A percentile compares a stretch with the other conserved stretches of the same genome.
phyloP scores from a whole-genome alignment of 1,139 yeast species.

The Maudiozyma humilis region DNA sequence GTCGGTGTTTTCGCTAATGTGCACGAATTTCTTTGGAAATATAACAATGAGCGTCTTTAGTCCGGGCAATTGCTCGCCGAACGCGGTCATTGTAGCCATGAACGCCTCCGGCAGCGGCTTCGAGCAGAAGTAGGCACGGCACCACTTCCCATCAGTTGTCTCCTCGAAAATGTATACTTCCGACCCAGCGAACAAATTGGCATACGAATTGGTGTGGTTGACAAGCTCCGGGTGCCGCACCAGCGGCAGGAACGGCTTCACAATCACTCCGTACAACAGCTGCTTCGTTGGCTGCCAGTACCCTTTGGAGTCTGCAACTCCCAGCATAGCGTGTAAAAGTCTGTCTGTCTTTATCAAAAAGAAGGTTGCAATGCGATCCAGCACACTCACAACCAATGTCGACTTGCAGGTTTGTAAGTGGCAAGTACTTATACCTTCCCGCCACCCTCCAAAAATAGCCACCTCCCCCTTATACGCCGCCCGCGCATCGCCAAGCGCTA shows the following conservation, averaged over 20 bases:
- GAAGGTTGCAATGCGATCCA: too few species aligned
- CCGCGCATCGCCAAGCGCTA: not conserved
- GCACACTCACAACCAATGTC: too few species aligned
- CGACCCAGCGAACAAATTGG: conserved; percentile 70
- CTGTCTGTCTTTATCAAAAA: too few species aligned
- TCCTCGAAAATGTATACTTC: conserved; percentile 67
- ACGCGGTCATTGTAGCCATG: conserved; percentile 41
- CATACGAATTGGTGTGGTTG: conserved; percentile 31
- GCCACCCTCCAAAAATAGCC: too few species aligned
- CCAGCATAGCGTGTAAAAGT: too few species aligned
- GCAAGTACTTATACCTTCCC: too few species aligned
- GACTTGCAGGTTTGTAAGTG: too few species aligned
- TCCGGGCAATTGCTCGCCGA: conserved; percentile 51
- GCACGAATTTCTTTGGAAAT: conserved; percentile 52
- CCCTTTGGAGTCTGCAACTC: conserved; percentile 1
- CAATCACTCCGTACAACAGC: conserved; percentile 43
- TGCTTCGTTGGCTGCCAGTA: conserved; percentile 41
- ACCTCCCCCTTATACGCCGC: not conserved
- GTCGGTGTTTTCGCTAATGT: conserved; percentile 25
- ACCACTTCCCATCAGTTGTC: conserved; percentile 59
- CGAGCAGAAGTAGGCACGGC: conserved; percentile 59
- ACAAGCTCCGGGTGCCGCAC: conserved; percentile 34
- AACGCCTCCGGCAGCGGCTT: conserved; percentile 65
- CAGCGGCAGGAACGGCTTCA: conserved; percentile 54
- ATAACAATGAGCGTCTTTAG: conserved; percentile 44